phyloP scores from a whole-genome alignment of 2,329 filamentous ascomycete species.

The Fusarium xyrophilum region DNA sequence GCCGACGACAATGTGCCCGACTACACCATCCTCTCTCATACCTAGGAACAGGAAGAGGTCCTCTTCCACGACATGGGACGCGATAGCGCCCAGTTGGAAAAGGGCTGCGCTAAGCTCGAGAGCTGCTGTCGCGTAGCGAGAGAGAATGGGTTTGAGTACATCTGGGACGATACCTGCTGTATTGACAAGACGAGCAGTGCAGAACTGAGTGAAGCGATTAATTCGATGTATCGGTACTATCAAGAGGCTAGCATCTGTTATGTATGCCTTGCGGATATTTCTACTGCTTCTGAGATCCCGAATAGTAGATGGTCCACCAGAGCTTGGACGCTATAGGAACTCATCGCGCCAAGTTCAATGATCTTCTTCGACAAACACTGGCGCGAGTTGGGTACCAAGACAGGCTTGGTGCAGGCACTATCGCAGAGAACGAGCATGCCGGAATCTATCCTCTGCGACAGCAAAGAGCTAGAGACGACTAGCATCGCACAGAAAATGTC shows the following conservation, averaged over 20 bases:
- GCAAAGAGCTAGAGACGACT: neutral
- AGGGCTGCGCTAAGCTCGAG: constrained; percentile 21
- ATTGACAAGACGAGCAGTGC: constrained; percentile 33
- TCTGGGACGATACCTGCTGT: constrained; percentile 34
- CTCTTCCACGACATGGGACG: constrained; percentile 8
- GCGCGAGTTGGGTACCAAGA: neutral
- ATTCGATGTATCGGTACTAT: constrained; percentile 36
- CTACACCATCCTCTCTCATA: constrained; percentile 23
- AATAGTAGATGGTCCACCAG: constrained; percentile 15
- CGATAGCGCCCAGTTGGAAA: neutral
- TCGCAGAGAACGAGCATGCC: neutral
- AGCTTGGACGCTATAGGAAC: constrained; percentile 18
- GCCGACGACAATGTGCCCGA: neutral
- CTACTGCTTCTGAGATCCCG: rapidly evolving
- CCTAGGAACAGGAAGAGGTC: constrained; percentile 7
- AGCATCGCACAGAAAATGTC: constrained; percentile 16
- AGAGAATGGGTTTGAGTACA: constrained; percentile 7
- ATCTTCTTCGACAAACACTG: constrained; percentile 5
- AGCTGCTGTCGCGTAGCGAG: constrained; percentile 9
- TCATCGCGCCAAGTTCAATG: neutral
- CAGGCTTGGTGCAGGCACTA: rapidly evolving
- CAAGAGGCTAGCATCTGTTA: constrained; percentile 13
- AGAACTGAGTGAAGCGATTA: constrained; percentile 29
- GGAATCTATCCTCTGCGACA: neutral
- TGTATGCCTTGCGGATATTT: constrained; percentile 18